These are phyloP conservation scores for Phalaenopsis equestris DNA, from an alignment of 106 monocot species.

Conservation along the genomic window DNA sequence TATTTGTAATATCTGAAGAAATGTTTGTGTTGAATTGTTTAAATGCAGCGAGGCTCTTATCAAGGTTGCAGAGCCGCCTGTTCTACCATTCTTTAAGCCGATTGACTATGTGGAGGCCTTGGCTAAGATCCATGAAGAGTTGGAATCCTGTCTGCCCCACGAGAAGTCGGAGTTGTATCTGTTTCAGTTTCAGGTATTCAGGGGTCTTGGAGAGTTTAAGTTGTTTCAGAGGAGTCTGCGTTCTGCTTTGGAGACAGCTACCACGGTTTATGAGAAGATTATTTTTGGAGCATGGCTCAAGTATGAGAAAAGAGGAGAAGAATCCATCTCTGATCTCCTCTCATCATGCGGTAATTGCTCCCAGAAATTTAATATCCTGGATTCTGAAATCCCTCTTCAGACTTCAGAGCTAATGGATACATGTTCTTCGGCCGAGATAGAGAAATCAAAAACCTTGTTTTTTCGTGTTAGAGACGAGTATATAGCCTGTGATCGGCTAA, in stretches of 20 bases:
- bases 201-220: constrained; percentile 83
- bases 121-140: constrained; percentile 88
- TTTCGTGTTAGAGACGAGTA: constrained; percentile 63
- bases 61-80: constrained; percentile 72
- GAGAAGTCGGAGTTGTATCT: constrained; percentile 67
- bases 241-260: constrained; percentile 57
- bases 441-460: constrained; percentile 29
- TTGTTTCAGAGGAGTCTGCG: constrained; percentile 80
- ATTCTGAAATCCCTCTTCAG: constrained; percentile 42
- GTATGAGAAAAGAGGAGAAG: constrained; percentile 79
- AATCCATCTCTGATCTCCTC: constrained; percentile 76
- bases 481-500: constrained; percentile 60
- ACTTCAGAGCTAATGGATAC: constrained; percentile 2
- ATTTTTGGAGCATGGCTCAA: constrained; percentile 84
- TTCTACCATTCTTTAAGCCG: constrained; percentile 79
- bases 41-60: constrained; percentile 74
- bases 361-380: constrained; percentile 47
- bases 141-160: constrained; percentile 50
- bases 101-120: constrained; percentile 83
- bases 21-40: neutral
- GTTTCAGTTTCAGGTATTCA: constrained; percentile 88
- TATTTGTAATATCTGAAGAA: constrained; percentile 1
- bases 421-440: constrained; percentile 3
- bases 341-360: constrained; percentile 77
- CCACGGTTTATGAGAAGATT: constrained; percentile 67